A percentile compares a stretch with the other conserved stretches of the same genome.
phyloP scores from a whole-genome alignment of 306 rosid species.

The Dryas octopetala region DNA sequence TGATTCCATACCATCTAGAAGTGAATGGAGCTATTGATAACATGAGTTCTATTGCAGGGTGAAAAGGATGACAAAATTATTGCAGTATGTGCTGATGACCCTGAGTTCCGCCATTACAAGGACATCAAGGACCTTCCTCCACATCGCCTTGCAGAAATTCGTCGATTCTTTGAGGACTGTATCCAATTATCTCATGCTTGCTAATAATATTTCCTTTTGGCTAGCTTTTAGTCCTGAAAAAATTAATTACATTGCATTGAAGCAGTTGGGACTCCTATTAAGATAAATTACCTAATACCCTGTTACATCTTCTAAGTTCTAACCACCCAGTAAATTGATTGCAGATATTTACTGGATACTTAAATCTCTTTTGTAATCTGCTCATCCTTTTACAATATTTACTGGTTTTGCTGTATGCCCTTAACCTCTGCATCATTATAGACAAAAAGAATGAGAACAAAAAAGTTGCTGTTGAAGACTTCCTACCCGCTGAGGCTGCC shows the following conservation, averaged over 20 bases:
- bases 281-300: too few species aligned
- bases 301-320: not conserved
- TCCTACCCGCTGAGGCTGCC: conserved; percentile 83
- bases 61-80: conserved; percentile 98
- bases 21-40: not conserved
- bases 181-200: conserved; percentile 42
- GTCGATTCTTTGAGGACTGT: conserved; percentile 96
- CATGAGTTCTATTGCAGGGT: conserved; percentile 56
- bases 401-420: conserved; percentile 31
- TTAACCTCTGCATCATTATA: conserved; percentile 45
- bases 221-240: not conserved
- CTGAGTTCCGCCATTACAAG: conserved; percentile 78
- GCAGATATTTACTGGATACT: not conserved
- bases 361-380: not conserved
- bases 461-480: conserved; percentile 90
- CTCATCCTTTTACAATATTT: not conserved
- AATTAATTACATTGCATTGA: not conserved
- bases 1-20: not conserved
- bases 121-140: conserved; percentile 94
- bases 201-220: not conserved
- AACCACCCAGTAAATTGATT: too few species aligned
- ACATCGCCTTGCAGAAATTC: conserved; percentile 93
- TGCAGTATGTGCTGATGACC: conserved; percentile 98
- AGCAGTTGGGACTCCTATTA: not conserved
- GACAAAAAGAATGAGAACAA: conserved; percentile 99